Base-by-base conservation (phyloP, 768 basidiomycete genomes). In the Mycena floridula region DNA sequence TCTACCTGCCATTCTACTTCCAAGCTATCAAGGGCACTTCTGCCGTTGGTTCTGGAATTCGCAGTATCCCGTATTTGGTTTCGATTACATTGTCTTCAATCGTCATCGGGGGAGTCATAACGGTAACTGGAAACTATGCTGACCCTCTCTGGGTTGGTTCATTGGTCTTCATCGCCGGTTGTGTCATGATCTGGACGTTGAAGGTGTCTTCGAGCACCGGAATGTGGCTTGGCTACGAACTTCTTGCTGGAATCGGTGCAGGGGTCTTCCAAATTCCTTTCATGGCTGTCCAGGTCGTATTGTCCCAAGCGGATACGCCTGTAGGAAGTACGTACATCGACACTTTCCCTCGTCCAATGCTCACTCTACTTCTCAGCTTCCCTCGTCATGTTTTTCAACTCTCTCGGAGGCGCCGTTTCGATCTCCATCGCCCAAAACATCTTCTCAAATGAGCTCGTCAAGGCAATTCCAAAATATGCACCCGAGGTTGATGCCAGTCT, bases 81-180 rank as follows among this genome's bases (percentile, higher is more conserved):
- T 51, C 64, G n/a, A 56, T 67, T 25, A 68, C 71, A 0, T 63
- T 67, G 1, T 40, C 58, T 18, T 60, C 68, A 2, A 58, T 76
- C 35, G 22, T 72, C 16, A 54, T 54, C 1, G 73, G 74, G 12
- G 24, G 63, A n/a, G 55, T 54, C 0, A 62, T 73, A 18, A 62
- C 57, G 21, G 42, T 53, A n/a, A 54, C 61, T 0, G 54, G 61
- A 6, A 50, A 54, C 20, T 76, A 74, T 53, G 45, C 60, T n/a
- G 58, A 59, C 0, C 62, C 41, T 38, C 37, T 41, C 6, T 46
- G 40, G 39, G 6, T 46, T 6, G 39, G 45, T 15, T 72, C 69
- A 66, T 47, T 40, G 1, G 38, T 67, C 7, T 51, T 58, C 7
- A 40, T 63, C 25, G 27, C 65, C 21, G 65, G 69, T 3, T 56